phyloP scores from a whole-genome alignment of 1,284 basidiomycete genomes.

The Entoloma clypeatum region DNA sequence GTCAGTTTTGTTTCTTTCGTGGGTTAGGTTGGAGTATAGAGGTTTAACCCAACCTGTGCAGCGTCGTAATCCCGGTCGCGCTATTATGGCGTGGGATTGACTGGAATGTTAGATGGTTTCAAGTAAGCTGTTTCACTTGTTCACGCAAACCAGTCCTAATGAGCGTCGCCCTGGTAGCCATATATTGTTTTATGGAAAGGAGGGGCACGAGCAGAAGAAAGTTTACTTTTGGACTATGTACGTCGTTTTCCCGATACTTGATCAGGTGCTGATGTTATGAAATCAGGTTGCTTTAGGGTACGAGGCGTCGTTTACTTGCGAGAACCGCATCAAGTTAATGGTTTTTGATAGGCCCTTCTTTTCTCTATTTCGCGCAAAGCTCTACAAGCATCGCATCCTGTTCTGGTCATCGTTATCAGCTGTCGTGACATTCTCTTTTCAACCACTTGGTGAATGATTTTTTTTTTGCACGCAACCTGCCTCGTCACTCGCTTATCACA shows the following conservation, averaged over 20 bases:
- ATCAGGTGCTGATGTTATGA: slow-evolving; percentile 2
- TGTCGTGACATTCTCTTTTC: slow-evolving; percentile 39
- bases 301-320: not conserved
- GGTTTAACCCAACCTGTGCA: slow-evolving; percentile 17
- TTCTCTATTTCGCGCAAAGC: slow-evolving; percentile 37
- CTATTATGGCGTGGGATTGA: slow-evolving; percentile 45
- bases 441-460: slow-evolving; percentile 41
- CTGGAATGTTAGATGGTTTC: slow-evolving; percentile 46
- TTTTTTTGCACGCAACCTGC: no score
- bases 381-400: slow-evolving; percentile 49
- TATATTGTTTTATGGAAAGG: slow-evolving; percentile 53
- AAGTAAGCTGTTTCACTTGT: slow-evolving; percentile 32
- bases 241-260: slow-evolving; percentile 11
- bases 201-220: slow-evolving; percentile 47
- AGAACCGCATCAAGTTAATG: slow-evolving; percentile 4
- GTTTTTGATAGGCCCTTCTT: slow-evolving; percentile 29
- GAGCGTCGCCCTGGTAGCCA: slow-evolving; percentile 36
- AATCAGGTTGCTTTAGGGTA: slow-evolving; percentile 44
- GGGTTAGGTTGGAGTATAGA: slow-evolving; percentile 12
- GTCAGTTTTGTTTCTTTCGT: slow-evolving; percentile 26
- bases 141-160: slow-evolving; percentile 4
- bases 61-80: slow-evolving; percentile 35
- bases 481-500: no score
- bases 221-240: slow-evolving; percentile 61
- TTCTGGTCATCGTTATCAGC: slow-evolving; percentile 46